These are phyloP conservation scores for Auxenochlorella pyrenoidosa DNA, from an alignment of 139 green algal genomes.

Conservation along the genomic window DNA sequence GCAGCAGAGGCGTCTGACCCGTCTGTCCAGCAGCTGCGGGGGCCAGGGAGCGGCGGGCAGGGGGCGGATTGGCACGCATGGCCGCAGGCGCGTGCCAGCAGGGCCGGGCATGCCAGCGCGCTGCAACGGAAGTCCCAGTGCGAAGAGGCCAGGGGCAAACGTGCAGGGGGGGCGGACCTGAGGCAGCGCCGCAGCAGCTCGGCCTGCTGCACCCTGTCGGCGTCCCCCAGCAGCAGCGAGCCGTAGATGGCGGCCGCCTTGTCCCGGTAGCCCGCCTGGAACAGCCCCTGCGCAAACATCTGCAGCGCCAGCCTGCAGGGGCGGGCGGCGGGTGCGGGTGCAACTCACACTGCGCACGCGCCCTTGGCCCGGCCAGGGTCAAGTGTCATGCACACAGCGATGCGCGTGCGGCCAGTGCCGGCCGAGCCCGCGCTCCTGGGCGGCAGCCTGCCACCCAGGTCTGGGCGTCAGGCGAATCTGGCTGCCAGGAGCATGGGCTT, in stretches of 20 bases:
- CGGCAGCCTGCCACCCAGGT: background rate
- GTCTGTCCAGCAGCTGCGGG: slow-evolving; percentile 17
- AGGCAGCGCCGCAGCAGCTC: slow-evolving; percentile 62
- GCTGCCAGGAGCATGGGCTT: background rate
- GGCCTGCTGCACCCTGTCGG: slow-evolving; percentile 50
- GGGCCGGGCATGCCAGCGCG: too few relatives aligned
- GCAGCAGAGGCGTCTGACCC: background rate
- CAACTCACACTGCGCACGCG: too few relatives aligned
- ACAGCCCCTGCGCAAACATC: slow-evolving; percentile 59
- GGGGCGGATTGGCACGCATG: background rate
- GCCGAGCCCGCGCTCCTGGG: background rate
- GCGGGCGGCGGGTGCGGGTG: too few relatives aligned
- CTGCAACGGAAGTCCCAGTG: too few relatives aligned
- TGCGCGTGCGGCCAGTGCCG: too few relatives aligned
- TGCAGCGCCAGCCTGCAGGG: slow-evolving; percentile 36
- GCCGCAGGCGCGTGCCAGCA: background rate
- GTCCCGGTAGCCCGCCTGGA: slow-evolving; percentile 32
- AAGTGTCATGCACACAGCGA: too few relatives aligned
- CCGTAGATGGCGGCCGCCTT: slow-evolving; percentile 54
- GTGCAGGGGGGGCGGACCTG: slow-evolving; percentile 19
- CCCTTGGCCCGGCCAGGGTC: too few relatives aligned
- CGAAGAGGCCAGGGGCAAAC: too few relatives aligned
- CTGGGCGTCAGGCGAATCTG: too few relatives aligned
- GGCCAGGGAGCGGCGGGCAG: background rate
- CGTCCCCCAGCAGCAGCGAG: slow-evolving; percentile 49